Evolutionary conservation across 1,284 basidiomycete species (phyloP).

Genomic region (Leccinum variabile): DNA sequence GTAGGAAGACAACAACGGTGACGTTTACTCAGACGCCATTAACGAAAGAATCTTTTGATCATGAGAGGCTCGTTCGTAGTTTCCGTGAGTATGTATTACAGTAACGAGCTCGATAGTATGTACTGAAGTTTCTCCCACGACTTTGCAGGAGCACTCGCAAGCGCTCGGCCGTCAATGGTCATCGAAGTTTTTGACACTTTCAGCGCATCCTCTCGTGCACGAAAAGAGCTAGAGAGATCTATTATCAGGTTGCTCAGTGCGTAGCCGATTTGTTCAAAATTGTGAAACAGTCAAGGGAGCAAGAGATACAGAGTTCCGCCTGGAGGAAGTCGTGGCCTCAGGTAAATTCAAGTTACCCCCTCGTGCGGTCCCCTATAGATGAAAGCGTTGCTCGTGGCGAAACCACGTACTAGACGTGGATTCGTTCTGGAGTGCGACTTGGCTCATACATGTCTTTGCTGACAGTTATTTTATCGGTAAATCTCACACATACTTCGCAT

Average conservation of each 20-base stretch:
- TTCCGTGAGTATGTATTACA: constrained; percentile 31
- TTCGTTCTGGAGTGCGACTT: neutral
- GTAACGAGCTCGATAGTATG: constrained; percentile 8
- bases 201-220: constrained; percentile 10
- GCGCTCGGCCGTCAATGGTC: constrained; percentile 41
- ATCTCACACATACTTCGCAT: neutral
- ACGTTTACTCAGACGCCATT: constrained; percentile 44
- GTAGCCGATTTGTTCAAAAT: neutral
- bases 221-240: constrained; percentile 5
- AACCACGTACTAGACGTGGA: constrained; percentile 39
- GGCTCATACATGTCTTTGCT: neutral
- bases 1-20: constrained; percentile 8
- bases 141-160: constrained; percentile 28
- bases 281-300: constrained; percentile 38
- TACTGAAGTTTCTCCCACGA: constrained; percentile 50
- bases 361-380: constrained; percentile 24
- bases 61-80: constrained; percentile 40
- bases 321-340: constrained; percentile 50
- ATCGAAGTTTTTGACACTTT: constrained; percentile 43
- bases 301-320: constrained; percentile 40
- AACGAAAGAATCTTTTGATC: constrained; percentile 41
- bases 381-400: constrained; percentile 41
- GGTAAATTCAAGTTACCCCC: constrained; percentile 25
- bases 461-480: constrained; percentile 21
- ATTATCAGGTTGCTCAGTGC: constrained; percentile 15